Evolutionary conservation across 768 basidiomycete species (phyloP).

Genomic region (Termitomyces sp.): DNA sequence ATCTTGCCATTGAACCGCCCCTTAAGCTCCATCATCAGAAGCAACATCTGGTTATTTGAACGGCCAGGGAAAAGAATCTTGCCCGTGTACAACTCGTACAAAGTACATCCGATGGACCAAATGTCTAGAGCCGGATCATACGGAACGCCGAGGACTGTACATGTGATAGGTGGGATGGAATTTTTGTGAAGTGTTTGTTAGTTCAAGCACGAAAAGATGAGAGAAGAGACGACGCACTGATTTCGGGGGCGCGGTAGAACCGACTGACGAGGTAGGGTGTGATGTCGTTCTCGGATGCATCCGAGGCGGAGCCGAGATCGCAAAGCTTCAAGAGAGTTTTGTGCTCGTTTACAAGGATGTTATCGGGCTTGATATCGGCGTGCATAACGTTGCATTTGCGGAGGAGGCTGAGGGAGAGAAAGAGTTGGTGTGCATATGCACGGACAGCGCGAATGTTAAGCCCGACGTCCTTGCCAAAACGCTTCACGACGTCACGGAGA

Average conservation of each 20-base stretch:
- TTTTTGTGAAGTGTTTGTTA: background rate
- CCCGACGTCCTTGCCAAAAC: constrained; percentile 97
- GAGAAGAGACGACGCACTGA: constrained; percentile 56
- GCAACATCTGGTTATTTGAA: constrained; percentile 96
- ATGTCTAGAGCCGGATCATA: constrained; percentile 93
- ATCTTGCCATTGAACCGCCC: constrained; percentile 90
- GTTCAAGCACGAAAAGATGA: background rate
- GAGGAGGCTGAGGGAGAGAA: constrained; percentile 79
- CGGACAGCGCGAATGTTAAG: constrained; percentile 95
- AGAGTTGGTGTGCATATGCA: constrained; percentile 97
- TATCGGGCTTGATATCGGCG: constrained; percentile 98
- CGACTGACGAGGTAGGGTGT: constrained; percentile 97
- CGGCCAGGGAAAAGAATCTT: constrained; percentile 97
- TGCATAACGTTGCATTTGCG: constrained; percentile 94
- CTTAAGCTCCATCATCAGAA: constrained; percentile 97
- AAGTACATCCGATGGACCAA: constrained; percentile 96
- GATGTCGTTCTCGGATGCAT: constrained; percentile 92
- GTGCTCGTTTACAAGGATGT: constrained; percentile 92
- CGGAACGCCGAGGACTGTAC: constrained; percentile 84
- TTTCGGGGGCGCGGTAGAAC: constrained; percentile 98
- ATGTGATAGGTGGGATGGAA: constrained; percentile 8
- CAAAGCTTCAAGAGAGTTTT: constrained; percentile 93
- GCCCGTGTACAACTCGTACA: constrained; percentile 94
- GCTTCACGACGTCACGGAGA: constrained; percentile 93
- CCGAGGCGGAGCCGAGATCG: constrained; percentile 95